Evolutionary conservation across 495 filamentous ascomycete genomes (phyloP).

Genomic region (Penicillium arizonense): DNA sequence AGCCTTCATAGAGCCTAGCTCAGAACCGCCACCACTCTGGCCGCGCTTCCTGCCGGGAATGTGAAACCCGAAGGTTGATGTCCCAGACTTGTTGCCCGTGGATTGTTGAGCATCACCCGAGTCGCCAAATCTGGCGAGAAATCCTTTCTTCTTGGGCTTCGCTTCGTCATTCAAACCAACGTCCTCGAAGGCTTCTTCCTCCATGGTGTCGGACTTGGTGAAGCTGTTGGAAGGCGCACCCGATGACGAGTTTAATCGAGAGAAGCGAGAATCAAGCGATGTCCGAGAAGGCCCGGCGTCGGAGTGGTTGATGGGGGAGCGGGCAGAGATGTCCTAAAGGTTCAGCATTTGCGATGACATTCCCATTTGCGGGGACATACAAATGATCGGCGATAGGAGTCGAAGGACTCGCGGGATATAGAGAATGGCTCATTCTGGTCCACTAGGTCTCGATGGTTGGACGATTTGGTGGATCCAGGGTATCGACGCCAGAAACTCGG

Average conservation of each 20-base stretch:
- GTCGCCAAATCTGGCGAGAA: slow-evolving; percentile 86
- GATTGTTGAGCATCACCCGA: slow-evolving; percentile 38
- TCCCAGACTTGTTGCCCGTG: slow-evolving; percentile 38
- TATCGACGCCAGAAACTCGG: slow-evolving; percentile 80
- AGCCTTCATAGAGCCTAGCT: slow-evolving; percentile 58
- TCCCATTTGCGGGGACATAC: slow-evolving; percentile 49
- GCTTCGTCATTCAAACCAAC: slow-evolving; percentile 81
- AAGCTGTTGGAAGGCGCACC: slow-evolving; percentile 52
- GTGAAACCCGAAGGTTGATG: slow-evolving; percentile 58
- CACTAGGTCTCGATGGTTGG: slow-evolving; percentile 67
- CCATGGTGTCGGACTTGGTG: slow-evolving; percentile 54
- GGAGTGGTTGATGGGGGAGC: slow-evolving; percentile 68
- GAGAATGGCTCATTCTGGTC: slow-evolving; percentile 90
- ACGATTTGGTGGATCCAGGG: slow-evolving; percentile 63
- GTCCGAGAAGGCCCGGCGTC: slow-evolving; percentile 61
- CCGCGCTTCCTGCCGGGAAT: slow-evolving; percentile 71
- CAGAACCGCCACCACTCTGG: slow-evolving; percentile 70
- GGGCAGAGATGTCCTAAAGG: slow-evolving; percentile 83
- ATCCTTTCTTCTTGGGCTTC: slow-evolving; percentile 71
- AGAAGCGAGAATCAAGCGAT: slow-evolving; percentile 73
- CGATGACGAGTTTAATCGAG: slow-evolving; percentile 50
- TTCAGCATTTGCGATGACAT: slow-evolving; percentile 5
- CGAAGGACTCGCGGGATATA: slow-evolving; percentile 96
- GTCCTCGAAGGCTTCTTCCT: slow-evolving; percentile 85
- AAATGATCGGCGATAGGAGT: slow-evolving; percentile 95